A percentile compares a stretch with the other conserved stretches of the same genome.
phyloP scores from a whole-genome alignment of 805 yeast genomes.

The Starmera caribaea region DNA sequence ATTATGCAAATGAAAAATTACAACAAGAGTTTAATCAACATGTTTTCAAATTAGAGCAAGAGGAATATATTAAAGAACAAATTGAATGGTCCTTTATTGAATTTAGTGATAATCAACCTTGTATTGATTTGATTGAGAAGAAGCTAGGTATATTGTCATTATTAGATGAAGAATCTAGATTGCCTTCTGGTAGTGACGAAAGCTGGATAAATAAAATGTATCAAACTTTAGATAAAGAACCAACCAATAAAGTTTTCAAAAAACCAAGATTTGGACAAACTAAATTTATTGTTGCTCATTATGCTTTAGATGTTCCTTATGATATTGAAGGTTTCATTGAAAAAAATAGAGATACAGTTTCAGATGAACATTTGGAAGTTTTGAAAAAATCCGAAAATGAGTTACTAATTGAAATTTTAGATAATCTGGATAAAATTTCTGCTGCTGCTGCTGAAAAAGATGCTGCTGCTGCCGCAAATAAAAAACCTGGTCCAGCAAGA shows the following conservation, averaged over 20 bases:
- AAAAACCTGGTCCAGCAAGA: slow-evolving; percentile 31
- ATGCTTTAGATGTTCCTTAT: slow-evolving; percentile 89
- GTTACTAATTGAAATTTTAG: slow-evolving; percentile 54
- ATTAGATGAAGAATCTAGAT: slow-evolving; percentile 89
- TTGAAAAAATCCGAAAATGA: slow-evolving; percentile 60
- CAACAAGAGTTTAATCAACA: slow-evolving; percentile 98
- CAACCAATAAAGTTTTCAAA: slow-evolving; percentile 68
- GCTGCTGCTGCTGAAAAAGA: slow-evolving; percentile 29
- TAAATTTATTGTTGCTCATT: slow-evolving; percentile 84
- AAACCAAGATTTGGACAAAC: slow-evolving; percentile 93
- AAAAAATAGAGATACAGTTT: slow-evolving; percentile 94
- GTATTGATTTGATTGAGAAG: slow-evolving; percentile 85
- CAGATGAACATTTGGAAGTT: slow-evolving; percentile 89
- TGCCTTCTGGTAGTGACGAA: slow-evolving; percentile 89
- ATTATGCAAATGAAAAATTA: slow-evolving; percentile 91
- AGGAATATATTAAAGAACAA: slow-evolving; percentile 84
- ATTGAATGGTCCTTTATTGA: slow-evolving; percentile 96
- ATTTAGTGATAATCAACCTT: slow-evolving; percentile 93
- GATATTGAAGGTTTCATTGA: slow-evolving; percentile 93
- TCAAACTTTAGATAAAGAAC: slow-evolving; percentile 71
- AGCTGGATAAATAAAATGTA: slow-evolving; percentile 89
- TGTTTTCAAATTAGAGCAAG: slow-evolving; percentile 94
- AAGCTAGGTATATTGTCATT: slow-evolving; percentile 80
- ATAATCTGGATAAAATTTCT: slow-evolving; percentile 50
- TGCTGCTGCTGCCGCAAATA: slow-evolving; percentile 22